Evolutionary conservation across 2,329 filamentous ascomycete species (phyloP).

Genomic region (Trichoderma lentiforme): DNA sequence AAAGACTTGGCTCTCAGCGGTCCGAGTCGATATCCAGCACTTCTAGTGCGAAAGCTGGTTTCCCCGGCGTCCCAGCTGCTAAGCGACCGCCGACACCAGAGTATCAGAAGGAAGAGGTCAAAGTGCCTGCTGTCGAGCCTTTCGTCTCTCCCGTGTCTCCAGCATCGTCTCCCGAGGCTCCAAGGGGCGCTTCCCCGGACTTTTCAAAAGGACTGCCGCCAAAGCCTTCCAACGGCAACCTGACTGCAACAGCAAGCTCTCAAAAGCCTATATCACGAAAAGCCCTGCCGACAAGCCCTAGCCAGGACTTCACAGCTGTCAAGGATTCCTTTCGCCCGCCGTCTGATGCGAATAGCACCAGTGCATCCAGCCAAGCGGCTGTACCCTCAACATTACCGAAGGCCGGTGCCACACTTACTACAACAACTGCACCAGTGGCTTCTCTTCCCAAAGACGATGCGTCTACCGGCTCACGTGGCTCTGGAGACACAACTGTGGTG

Average conservation of each 20-base stretch:
- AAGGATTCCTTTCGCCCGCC: constrained; percentile 24
- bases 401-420: background rate
- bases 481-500: constrained; percentile 18
- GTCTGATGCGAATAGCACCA: background rate
- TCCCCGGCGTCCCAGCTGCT: constrained; percentile 21
- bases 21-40: constrained; percentile 18
- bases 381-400: background rate
- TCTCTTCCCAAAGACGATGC: constrained; percentile 24
- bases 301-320: constrained; percentile 23
- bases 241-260: background rate
- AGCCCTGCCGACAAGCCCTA: constrained; percentile 24
- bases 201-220: constrained; percentile 19
- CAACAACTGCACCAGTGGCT: background rate
- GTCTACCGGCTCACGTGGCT: constrained; percentile 22
- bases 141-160: constrained; percentile 45
- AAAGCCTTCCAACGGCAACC: constrained; percentile 19
- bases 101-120: constrained; percentile 43
- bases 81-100: constrained; percentile 49
- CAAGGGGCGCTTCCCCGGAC: constrained; percentile 23
- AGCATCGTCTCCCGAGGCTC: constrained; percentile 42
- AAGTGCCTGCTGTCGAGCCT: constrained; percentile 34
- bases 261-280: constrained; percentile 27
- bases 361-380: background rate
- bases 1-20: constrained; percentile 29
- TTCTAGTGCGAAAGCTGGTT: background rate